Base-by-base conservation (phyloP, 352 stramenopile species). In the Poterioochromonas sp. region DNA sequence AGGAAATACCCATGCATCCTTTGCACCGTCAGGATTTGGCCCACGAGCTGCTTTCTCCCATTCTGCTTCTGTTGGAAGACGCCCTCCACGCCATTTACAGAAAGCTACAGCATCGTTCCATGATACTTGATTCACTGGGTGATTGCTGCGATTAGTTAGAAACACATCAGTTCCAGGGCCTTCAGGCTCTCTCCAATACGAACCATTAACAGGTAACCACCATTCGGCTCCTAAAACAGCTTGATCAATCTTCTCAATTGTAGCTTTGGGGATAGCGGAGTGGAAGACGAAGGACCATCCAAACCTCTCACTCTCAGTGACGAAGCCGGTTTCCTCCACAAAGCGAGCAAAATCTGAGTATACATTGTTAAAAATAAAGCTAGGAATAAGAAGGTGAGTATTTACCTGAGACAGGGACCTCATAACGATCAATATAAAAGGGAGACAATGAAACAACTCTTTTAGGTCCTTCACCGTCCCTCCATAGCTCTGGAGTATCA, bases 251-350 rank as follows among this genome's bases (percentile, higher is more conserved):
- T 80, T 77, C 22, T 74, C 47, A 1, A 8, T 35, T 2, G 81
- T 68, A 37, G 43, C 40, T 8, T 51, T 32, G 32, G 79, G 70
- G 18, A 85, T 44, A 8, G 79, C 76, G 0, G 32, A 47, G 37
- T 86, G 32, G 63, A 88, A 88, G 5, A 86, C 84, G 69, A 88
- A 88, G 54, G 83, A 87, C 85, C 85, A 89, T 0, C 84, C 84
- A 47, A 83, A 89, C 2, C 63, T 76, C 49, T 88, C 85, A 32
- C 81, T 85, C 34, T 88, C 84, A 0, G 85, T 88, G 18, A 80
- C 49, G 51, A 84, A 86, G 2, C 54, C 74, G 22, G 81, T 87
- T 22, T 80, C 80, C 11, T 47, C 47, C 12, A 87, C 84, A 77
- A 88, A 88, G 29, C 80, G 63, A 18, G 70, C 44, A 70, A 87